These are phyloP conservation scores for Balansia obtecta DNA, from an alignment of 2,329 filamentous ascomycete genomes.

Conservation along the genomic window DNA sequence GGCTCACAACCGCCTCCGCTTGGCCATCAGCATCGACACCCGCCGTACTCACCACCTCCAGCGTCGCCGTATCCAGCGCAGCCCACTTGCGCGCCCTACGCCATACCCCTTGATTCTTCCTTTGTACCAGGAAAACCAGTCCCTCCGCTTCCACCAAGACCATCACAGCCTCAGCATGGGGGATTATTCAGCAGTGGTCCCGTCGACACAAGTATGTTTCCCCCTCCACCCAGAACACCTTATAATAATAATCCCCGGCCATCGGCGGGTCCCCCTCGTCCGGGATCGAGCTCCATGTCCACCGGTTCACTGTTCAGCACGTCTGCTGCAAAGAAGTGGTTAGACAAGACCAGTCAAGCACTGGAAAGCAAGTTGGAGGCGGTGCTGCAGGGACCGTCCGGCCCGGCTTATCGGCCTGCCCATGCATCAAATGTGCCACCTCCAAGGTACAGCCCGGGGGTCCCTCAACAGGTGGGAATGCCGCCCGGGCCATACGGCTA, in stretches of 20 bases:
- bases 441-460: neutral
- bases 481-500: neutral
- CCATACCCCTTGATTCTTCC: neutral
- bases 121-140: constrained; percentile 6
- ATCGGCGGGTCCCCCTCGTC: constrained; percentile 6
- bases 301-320: constrained; percentile 18
- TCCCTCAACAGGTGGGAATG: neutral
- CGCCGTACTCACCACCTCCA: constrained; percentile 2
- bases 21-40: constrained; percentile 1
- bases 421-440: constrained; percentile 3
- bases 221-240: constrained; percentile 20
- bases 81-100: constrained; percentile 5
- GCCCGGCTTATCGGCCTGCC: constrained; percentile 6
- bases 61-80: constrained; percentile 6
- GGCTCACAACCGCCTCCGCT: neutral
- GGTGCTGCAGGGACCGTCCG: constrained; percentile 14
- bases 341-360: constrained; percentile 22
- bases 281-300: constrained; percentile 10
- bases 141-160: constrained; percentile 18
- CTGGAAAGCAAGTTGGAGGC: constrained; percentile 22
- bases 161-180: constrained; percentile 8
- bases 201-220: constrained; percentile 15
- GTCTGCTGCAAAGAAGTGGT: constrained; percentile 21
- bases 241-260: constrained; percentile 17
- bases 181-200: constrained; percentile 13